A percentile compares a stretch with the other conserved stretches of the same genome.
Evolutionary conservation across 441 rosid species (phyloP).

Genomic region (Sinapis alba): DNA sequence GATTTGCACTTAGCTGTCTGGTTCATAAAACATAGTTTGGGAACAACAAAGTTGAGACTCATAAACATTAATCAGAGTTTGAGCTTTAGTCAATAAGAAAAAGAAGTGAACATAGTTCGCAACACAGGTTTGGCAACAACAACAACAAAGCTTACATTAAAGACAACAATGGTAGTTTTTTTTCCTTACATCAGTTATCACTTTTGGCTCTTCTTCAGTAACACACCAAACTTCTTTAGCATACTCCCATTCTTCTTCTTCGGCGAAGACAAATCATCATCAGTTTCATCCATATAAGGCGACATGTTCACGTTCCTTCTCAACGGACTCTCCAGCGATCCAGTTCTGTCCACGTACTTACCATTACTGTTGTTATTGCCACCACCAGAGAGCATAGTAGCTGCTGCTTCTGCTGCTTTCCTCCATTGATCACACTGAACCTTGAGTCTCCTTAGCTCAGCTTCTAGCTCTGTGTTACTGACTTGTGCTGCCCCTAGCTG

Average conservation of each 20-base stretch:
- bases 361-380: slow-evolving; percentile 57
- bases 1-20: neutral
- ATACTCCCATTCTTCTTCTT: slow-evolving; percentile 25
- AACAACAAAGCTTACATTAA: neutral
- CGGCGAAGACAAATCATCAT: slow-evolving; percentile 67
- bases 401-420: slow-evolving; percentile 98
- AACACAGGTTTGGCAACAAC: neutral
- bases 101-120: neutral
- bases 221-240: neutral
- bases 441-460: slow-evolving; percentile 81
- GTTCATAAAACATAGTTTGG: neutral
- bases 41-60: neutral
- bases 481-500: slow-evolving; percentile 81
- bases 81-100: neutral
- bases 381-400: slow-evolving; percentile 78
- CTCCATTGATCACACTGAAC: slow-evolving; percentile 99
- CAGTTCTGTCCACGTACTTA: slow-evolving; percentile 60
- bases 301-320: slow-evolving; percentile 52
- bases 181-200: neutral
- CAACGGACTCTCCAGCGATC: slow-evolving; percentile 59
- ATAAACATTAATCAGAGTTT: neutral
- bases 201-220: neutral
- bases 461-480: slow-evolving; percentile 73
- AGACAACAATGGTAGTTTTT: neutral
- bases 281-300: slow-evolving; percentile 70